Evolutionary conservation across 192 early-diverging fungal species (phyloP).

Genomic region (Entophlyctis luteolus): DNA sequence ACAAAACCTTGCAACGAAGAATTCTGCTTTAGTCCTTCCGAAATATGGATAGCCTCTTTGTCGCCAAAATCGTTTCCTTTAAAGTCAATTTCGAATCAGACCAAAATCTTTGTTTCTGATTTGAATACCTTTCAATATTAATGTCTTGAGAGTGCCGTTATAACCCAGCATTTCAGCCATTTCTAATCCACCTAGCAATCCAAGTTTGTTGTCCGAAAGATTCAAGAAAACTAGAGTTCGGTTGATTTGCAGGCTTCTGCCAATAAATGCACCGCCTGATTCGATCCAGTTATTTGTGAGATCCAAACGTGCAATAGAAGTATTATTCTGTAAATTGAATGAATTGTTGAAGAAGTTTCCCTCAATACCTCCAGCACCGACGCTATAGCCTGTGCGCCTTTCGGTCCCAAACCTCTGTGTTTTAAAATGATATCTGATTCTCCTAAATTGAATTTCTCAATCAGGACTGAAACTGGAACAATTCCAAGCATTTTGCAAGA

Average conservation of each 20-base stretch:
- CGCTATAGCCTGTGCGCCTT: conserved; percentile 47
- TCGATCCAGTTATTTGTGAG: conserved; percentile 47
- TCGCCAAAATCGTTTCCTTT: conserved; percentile 47
- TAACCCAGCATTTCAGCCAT: conserved; percentile 48
- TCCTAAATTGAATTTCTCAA: conserved; percentile 1
- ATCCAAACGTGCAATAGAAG: conserved; percentile 36
- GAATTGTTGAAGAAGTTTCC: background rate
- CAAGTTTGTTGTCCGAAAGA: conserved; percentile 42
- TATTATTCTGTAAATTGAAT: conserved; percentile 27
- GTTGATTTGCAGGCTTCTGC: conserved; percentile 41
- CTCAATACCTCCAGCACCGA: conserved; percentile 43
- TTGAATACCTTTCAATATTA: conserved; percentile 40
- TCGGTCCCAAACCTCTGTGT: conserved; percentile 47
- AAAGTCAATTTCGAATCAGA: too few relatives aligned
- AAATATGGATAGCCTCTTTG: conserved; percentile 42
- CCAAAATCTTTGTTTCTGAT: background rate
- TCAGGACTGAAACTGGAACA: conserved; percentile 46
- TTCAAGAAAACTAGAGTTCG: conserved; percentile 32
- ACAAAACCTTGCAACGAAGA: conserved; percentile 37
- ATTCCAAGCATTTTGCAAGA: conserved; percentile 45
- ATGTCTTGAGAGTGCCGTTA: conserved; percentile 40
- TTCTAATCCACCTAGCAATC: conserved; percentile 30
- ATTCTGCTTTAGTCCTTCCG: conserved; percentile 48
- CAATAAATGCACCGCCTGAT: conserved; percentile 39
- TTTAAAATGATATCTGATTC: conserved; percentile 37